Evolutionary conservation across 2,329 filamentous ascomycete genomes (phyloP).

Genomic region (Xylariaceae sp.): DNA sequence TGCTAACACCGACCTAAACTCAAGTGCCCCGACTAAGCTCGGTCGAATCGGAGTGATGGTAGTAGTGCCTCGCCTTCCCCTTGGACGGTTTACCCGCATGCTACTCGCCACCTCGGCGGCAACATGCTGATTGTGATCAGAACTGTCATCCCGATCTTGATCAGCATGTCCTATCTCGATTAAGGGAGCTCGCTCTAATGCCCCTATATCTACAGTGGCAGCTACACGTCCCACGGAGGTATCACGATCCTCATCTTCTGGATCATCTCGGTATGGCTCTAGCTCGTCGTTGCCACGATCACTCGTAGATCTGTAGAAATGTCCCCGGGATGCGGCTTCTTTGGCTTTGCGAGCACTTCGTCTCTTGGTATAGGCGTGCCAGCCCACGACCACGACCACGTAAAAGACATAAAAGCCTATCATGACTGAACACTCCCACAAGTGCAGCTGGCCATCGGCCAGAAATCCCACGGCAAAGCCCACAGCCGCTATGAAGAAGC

Average conservation of each 20-base stretch:
- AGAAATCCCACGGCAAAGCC: constrained; percentile 87
- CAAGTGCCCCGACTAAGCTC: constrained; percentile 89
- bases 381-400: constrained; percentile 83
- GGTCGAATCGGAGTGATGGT: constrained; percentile 86
- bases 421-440: constrained; percentile 93
- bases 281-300: constrained; percentile 58
- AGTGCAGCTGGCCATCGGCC: constrained; percentile 78
- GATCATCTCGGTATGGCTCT: constrained; percentile 69
- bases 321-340: constrained; percentile 74
- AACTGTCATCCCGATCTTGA: constrained; percentile 56
- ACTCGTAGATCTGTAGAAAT: constrained; percentile 68
- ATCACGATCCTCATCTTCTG: constrained; percentile 56
- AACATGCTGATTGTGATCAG: constrained; percentile 63
- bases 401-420: constrained; percentile 91
- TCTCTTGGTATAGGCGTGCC: constrained; percentile 84
- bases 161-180: constrained; percentile 53
- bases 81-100: constrained; percentile 83
- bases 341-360: constrained; percentile 65
- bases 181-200: constrained; percentile 52
- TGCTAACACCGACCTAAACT: constrained; percentile 90
- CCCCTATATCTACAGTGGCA: constrained; percentile 47
- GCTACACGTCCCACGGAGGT: constrained; percentile 40
- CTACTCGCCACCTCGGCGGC: constrained; percentile 87
- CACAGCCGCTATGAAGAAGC: constrained; percentile 88
- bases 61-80: constrained; percentile 69